Conservation (phyloP, 768 basidiomycete genomes). For the Russula compacta region DNA sequence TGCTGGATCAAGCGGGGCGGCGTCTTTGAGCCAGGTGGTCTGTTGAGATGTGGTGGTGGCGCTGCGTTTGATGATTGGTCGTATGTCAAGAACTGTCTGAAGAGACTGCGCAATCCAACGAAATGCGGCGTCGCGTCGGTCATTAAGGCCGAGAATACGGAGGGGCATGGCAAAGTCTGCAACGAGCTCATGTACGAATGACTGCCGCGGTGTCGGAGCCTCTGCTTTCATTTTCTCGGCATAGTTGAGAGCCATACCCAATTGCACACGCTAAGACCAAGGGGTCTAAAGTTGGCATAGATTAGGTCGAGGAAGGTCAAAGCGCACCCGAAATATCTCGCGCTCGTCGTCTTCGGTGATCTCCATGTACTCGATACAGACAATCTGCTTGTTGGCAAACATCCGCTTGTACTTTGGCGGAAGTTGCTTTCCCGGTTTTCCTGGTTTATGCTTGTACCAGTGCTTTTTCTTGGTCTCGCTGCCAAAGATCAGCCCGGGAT, state of each 20-base stretch:
- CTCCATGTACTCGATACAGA: conserved; percentile 40
- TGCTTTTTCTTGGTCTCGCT: conserved; percentile 25
- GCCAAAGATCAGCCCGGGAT: background rate
- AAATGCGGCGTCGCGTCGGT: conserved; percentile 44
- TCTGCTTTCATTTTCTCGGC: conserved; percentile 26
- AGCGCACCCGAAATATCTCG: conserved; percentile 27
- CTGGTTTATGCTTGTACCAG: conserved; percentile 28
- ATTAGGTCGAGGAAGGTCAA: background rate
- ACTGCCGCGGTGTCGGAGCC: conserved; percentile 20
- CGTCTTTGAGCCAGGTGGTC: conserved; percentile 42
- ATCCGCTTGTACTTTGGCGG: conserved; percentile 28
- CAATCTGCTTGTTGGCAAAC: conserved; percentile 39
- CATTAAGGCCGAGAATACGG: conserved; percentile 42
- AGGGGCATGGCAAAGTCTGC: conserved; percentile 13
- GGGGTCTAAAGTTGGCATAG: background rate
- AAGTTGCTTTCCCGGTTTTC: conserved; percentile 25
- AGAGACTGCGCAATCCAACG: conserved; percentile 49
- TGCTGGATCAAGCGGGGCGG: background rate
- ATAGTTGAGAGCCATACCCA: conserved; percentile 24
- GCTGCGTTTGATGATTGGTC: conserved; percentile 25
- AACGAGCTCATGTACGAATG: conserved; percentile 18
- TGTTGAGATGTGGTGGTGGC: conserved; percentile 31
- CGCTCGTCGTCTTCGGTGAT: conserved; percentile 25
- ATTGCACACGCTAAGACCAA: conserved; percentile 23
- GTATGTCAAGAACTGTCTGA: conserved; percentile 38